Conservation (phyloP, 2,329 filamentous ascomycete genomes). For the Paecilomyces dactylethromorphus region DNA sequence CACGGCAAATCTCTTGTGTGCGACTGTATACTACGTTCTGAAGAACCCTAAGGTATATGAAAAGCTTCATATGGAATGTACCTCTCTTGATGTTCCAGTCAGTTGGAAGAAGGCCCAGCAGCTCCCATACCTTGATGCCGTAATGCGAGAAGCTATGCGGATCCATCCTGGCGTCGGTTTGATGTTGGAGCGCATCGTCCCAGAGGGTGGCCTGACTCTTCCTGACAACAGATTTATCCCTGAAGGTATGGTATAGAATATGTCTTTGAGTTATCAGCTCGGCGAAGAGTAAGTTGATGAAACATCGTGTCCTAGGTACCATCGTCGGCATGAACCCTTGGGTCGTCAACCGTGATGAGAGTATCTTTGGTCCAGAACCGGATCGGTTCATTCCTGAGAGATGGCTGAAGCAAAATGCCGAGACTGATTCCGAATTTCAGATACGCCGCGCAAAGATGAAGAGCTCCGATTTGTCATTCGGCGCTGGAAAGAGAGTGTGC, state of each 20-base stretch:
- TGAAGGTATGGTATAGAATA: not conserved
- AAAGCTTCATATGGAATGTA: conserved; percentile 10
- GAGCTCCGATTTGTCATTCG: not conserved
- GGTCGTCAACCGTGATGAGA: conserved; percentile 15
- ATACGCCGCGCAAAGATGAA: conserved; percentile 1
- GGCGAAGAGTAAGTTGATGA: not conserved
- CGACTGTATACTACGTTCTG: conserved; percentile 18
- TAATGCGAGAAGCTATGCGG: conserved; percentile 10
- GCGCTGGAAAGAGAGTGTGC: not conserved
- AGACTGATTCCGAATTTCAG: not conserved
- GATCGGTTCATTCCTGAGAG: conserved; percentile 16
- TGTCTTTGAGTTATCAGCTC: not conserved
- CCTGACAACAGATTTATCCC: conserved; percentile 10
- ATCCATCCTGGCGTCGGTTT: conserved; percentile 8
- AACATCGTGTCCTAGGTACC: conserved; percentile 7
- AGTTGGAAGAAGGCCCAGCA: conserved; percentile 2
- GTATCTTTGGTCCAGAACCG: conserved; percentile 15
- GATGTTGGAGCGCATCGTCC: conserved; percentile 9
- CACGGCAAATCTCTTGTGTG: conserved; percentile 20
- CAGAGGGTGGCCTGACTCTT: conserved; percentile 5
- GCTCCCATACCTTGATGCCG: conserved; percentile 7
- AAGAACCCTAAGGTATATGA: conserved; percentile 12
- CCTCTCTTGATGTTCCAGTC: not conserved
- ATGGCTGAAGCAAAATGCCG: conserved; percentile 10
- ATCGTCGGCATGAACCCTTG: conserved; percentile 20